Evolutionary conservation across 306 rosid genomes (phyloP).

Genomic region (Lathyrus aphaca): DNA sequence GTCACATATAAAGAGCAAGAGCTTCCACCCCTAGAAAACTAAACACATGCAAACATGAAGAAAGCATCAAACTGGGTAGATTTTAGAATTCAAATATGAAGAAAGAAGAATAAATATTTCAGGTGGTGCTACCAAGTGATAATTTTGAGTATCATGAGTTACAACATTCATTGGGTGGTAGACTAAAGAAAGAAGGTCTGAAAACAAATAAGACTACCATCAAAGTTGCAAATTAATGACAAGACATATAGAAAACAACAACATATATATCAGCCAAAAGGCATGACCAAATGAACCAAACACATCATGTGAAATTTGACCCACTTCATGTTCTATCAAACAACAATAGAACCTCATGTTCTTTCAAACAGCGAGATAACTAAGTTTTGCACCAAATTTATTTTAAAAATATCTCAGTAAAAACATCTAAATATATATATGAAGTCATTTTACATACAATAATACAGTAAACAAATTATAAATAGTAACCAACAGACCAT

Average conservation of each 20-base stretch:
- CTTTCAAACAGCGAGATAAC: slow-evolving; percentile 4
- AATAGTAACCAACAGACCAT: neutral
- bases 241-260: slow-evolving; percentile 10
- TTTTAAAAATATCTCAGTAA: neutral
- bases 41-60: slow-evolving; percentile 4
- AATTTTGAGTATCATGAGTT: slow-evolving; percentile 1
- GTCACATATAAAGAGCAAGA: slow-evolving; percentile 15
- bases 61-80: slow-evolving; percentile 5
- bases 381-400: neutral
- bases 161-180: neutral
- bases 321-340: slow-evolving; percentile 18
- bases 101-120: slow-evolving; percentile 4
- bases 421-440: slow-evolving; percentile 1
- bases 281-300: slow-evolving; percentile 34
- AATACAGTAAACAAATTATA: slow-evolving; percentile 1
- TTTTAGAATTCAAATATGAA: neutral
- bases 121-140: neutral
- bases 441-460: neutral
- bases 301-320: slow-evolving; percentile 34
- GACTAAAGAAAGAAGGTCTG: neutral
- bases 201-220: slow-evolving; percentile 10
- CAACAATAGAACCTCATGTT: slow-evolving; percentile 18
- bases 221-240: slow-evolving; percentile 28
- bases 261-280: slow-evolving; percentile 20
- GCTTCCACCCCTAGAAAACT: neutral